phyloP scores from a whole-genome alignment of 164 flowering plant species.

The Saururus chinensis region DNA sequence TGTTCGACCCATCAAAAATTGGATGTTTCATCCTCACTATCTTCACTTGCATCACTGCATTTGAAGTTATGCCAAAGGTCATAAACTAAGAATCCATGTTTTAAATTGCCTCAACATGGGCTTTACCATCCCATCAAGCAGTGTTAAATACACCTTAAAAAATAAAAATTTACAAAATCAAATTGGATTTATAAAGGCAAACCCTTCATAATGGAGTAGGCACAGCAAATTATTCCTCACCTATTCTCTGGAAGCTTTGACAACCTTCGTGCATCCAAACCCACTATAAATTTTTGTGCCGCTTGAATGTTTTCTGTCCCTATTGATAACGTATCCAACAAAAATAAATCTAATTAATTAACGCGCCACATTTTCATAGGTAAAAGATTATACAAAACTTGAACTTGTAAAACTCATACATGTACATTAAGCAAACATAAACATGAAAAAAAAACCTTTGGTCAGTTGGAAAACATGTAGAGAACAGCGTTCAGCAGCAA shows the following conservation, averaged over 20 bases:
- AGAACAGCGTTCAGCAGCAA: constrained; percentile 95
- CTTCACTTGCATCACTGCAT: constrained; percentile 84
- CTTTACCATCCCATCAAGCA: neutral
- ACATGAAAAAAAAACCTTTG: constrained; percentile 39
- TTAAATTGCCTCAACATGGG: neutral
- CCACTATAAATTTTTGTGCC: constrained; percentile 83
- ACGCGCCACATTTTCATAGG: neutral
- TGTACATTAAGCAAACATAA: neutral
- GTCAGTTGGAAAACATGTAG: constrained; percentile 75
- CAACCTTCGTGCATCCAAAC: constrained; percentile 91
- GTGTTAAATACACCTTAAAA: neutral
- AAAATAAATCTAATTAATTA: no score
- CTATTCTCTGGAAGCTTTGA: constrained; percentile 84
- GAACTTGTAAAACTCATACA: no score
- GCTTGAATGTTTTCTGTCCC: constrained; percentile 81
- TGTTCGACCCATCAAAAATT: constrained; percentile 23
- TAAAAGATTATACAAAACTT: no score
- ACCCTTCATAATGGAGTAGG: no score
- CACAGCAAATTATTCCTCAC: constrained; percentile 20
- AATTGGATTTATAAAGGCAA: no score
- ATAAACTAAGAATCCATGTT: neutral
- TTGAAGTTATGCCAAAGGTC: neutral
- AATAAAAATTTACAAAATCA: no score
- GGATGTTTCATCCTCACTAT: constrained; percentile 53
- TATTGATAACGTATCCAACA: constrained; percentile 7